Evolutionary conservation across 2,329 filamentous ascomycete genomes (phyloP).

Genomic region (Seiridium unicorne): DNA sequence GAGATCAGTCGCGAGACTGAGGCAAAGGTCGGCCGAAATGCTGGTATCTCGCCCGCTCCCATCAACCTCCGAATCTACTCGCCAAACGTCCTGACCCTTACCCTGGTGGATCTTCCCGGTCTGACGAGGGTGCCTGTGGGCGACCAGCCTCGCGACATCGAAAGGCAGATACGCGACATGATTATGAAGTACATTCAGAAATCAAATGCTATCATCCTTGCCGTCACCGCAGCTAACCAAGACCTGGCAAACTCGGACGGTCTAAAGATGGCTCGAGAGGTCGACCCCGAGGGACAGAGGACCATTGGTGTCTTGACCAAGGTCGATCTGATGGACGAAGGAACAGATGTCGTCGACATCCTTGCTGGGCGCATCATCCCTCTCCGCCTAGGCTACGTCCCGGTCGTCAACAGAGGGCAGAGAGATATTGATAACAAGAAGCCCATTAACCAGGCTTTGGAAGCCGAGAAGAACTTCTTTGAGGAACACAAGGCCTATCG

Average conservation of each 20-base stretch:
- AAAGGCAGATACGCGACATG: constrained; percentile 96
- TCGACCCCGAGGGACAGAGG: constrained; percentile 94
- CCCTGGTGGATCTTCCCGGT: constrained; percentile 92
- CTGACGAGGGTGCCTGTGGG: constrained; percentile 96
- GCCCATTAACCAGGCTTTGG: constrained; percentile 83
- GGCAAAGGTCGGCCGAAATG: constrained; percentile 92
- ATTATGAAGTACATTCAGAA: constrained; percentile 98
- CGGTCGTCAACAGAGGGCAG: constrained; percentile 96
- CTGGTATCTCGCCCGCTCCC: constrained; percentile 90
- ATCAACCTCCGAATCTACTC: constrained; percentile 99
- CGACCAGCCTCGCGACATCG: constrained; percentile 94
- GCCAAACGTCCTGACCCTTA: constrained; percentile 94
- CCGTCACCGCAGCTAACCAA: constrained; percentile 93
- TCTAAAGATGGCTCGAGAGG: constrained; percentile 91
- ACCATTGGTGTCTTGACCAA: constrained; percentile 99
- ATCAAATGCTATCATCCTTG: constrained; percentile 95
- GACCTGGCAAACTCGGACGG: constrained; percentile 99
- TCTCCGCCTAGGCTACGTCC: constrained; percentile 89
- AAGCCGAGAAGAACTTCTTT: constrained; percentile 95
- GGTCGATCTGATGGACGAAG: constrained; percentile 98
- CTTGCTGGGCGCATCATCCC: constrained; percentile 96
- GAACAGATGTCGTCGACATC: constrained; percentile 98
- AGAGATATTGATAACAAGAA: constrained; percentile 99
- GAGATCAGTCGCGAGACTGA: constrained; percentile 97
- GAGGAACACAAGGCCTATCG: constrained; percentile 98